Base-by-base conservation (phyloP, 1,139 yeast species). In the Zhuliangozyma blackwelliae region DNA sequence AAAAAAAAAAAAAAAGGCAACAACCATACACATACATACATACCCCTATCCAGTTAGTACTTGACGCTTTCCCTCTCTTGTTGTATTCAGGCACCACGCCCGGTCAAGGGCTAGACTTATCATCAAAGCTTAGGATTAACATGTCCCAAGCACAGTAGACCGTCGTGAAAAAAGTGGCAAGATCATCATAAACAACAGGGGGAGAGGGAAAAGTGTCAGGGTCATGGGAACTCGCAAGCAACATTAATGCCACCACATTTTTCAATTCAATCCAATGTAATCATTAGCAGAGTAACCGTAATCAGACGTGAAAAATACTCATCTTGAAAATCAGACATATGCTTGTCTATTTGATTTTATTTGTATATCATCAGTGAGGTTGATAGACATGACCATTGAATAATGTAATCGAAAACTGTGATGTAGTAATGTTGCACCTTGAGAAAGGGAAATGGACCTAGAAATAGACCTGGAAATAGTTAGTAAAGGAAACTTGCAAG, bases 91-190 rank as follows among this genome's bases (percentile, higher is more conserved):
- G 74, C 63, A 66, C 92, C 94, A 83, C 89, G 96, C 97, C 97
- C 86, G 83, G 97, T 90, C 96, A 90, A 78, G 88, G 97, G 97
- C 97, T 72, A 65, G 40, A 66, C 42, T 63, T 79, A 67, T 90
- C 97, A 90, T 90, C 97, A 90, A 76, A 61, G 88, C 79, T 55
- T 68, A 77, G 75, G 79, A 70, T 79, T 75, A 80, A 82, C 75
- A 65, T 72, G 73, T 73, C 75, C 75, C 73, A 65, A 77, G 82
- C 90, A 75, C 96, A 89, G 97, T 85, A 83, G 97, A 90, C 97
- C 97, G 97, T 90, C 97, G 97, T 90, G 97, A 90, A 50, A 40
- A 63, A 82, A 72, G 77, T 86, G 87, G 92, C 85, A 65, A 68
- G 72, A 69, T 82, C 94, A 84, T 87, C 97, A 89, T 89, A 75